A percentile compares a stretch with the other conserved stretches of the same genome.
These are phyloP conservation scores for Trypanosoma avium DNA, from an alignment of 208 protist species.

Conservation along the genomic window DNA sequence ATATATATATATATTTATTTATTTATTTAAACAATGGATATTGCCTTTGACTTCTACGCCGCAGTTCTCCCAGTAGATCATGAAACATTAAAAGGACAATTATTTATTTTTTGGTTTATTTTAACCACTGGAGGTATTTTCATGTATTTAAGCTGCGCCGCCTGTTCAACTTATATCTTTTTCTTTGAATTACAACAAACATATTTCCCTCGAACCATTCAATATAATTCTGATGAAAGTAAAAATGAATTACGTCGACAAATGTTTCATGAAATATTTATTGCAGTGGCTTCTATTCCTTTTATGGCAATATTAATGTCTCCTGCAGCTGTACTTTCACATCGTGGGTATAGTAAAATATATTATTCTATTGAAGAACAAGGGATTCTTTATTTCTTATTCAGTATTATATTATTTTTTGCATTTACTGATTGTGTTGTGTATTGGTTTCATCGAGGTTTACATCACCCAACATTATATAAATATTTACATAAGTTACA, in stretches of 20 bases:
- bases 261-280: slow-evolving; percentile 72
- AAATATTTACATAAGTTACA: slow-evolving; percentile 91
- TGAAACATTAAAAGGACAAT: slow-evolving; percentile 51
- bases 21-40: slow-evolving; percentile 38
- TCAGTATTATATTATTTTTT: slow-evolving; percentile 79
- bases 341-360: slow-evolving; percentile 77
- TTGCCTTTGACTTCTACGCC: slow-evolving; percentile 64
- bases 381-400: slow-evolving; percentile 66
- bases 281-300: slow-evolving; percentile 72
- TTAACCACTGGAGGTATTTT: slow-evolving; percentile 60
- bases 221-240: slow-evolving; percentile 39
- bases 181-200: slow-evolving; percentile 46
- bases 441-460: slow-evolving; percentile 94
- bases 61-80: slow-evolving; percentile 57
- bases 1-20: slow-evolving; percentile 20
- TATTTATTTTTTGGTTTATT: slow-evolving; percentile 73
- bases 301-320: slow-evolving; percentile 80
- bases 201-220: slow-evolving; percentile 77
- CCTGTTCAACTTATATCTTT: slow-evolving; percentile 58
- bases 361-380: slow-evolving; percentile 83
- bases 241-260: slow-evolving; percentile 45
- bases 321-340: slow-evolving; percentile 62
- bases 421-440: slow-evolving; percentile 93
- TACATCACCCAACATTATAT: slow-evolving; percentile 92
- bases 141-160: slow-evolving; percentile 60